Conservation (phyloP, 257 asterid species). For the Solanum piurae region DNA sequence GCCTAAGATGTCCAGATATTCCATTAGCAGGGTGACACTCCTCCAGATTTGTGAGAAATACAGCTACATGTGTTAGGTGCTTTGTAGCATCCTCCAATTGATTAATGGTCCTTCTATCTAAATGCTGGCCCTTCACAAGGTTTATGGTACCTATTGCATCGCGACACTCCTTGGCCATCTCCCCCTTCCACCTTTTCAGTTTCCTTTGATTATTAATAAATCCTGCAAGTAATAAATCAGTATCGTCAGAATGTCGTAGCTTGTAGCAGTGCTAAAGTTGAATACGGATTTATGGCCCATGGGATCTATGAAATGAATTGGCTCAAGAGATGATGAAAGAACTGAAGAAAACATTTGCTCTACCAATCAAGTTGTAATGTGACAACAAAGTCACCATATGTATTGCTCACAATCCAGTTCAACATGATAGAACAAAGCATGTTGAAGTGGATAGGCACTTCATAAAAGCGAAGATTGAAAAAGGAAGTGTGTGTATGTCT, state of each 20-base stretch:
- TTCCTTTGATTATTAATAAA: background rate
- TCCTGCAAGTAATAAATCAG: background rate
- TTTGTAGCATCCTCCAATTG: background rate
- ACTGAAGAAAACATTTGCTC: background rate
- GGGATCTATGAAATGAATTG: background rate
- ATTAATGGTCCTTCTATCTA: no score
- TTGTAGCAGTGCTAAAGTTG: background rate
- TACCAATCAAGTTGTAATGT: background rate
- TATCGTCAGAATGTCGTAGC: background rate
- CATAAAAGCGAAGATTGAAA: background rate
- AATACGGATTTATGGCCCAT: background rate
- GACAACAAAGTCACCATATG: background rate
- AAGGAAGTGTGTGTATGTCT: background rate
- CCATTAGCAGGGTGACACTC: background rate
- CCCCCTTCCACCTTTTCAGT: background rate
- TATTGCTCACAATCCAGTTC: background rate
- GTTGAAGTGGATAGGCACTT: background rate
- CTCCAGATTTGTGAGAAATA: background rate
- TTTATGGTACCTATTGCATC: background rate
- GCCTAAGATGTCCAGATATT: background rate
- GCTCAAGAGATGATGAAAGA: background rate
- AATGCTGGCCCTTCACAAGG: background rate
- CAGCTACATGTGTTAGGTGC: background rate
- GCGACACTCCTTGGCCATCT: background rate
- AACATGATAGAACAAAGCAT: background rate